phyloP scores from a whole-genome alignment of 805 yeast species.

The Monosporozyma siamensis region DNA sequence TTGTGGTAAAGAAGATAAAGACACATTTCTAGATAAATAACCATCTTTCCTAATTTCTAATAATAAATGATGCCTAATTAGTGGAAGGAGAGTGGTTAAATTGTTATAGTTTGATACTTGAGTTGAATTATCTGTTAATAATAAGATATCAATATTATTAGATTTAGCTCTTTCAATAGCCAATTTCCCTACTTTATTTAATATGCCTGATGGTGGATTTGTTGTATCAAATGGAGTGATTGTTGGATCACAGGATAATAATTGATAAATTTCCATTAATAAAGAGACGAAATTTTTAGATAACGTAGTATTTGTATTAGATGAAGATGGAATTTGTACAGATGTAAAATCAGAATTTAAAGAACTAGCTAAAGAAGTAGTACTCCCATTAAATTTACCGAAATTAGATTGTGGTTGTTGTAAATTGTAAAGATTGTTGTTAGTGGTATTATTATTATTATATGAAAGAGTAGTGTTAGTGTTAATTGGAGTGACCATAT shows the following conservation, averaged over 20 bases:
- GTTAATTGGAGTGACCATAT: not conserved
- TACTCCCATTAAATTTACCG: not conserved
- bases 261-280: slow-evolving; percentile 39
- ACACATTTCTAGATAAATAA: slow-evolving; percentile 22
- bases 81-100: slow-evolving; percentile 30
- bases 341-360: slow-evolving; percentile 2
- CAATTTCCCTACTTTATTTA: slow-evolving; percentile 50
- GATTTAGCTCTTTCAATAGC: slow-evolving; percentile 35
- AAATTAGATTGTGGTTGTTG: not conserved
- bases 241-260: slow-evolving; percentile 46
- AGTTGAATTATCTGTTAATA: too few relatives aligned
- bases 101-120: too few relatives aligned
- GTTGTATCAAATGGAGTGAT: slow-evolving; percentile 57
- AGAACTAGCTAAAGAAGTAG: slow-evolving; percentile 6
- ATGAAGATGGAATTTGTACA: not conserved
- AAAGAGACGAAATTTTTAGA: slow-evolving; percentile 35
- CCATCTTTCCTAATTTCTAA: slow-evolving; percentile 26
- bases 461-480: not conserved
- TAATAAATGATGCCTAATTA: slow-evolving; percentile 33
- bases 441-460: not conserved
- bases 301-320: slow-evolving; percentile 14
- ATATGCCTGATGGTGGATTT: slow-evolving; percentile 60
- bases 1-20: slow-evolving; percentile 21
- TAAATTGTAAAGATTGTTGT: not conserved
- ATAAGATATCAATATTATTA: slow-evolving; percentile 26